Conservation (phyloP, 2,329 filamentous ascomycete species). For the Aspergillus sp. region DNA sequence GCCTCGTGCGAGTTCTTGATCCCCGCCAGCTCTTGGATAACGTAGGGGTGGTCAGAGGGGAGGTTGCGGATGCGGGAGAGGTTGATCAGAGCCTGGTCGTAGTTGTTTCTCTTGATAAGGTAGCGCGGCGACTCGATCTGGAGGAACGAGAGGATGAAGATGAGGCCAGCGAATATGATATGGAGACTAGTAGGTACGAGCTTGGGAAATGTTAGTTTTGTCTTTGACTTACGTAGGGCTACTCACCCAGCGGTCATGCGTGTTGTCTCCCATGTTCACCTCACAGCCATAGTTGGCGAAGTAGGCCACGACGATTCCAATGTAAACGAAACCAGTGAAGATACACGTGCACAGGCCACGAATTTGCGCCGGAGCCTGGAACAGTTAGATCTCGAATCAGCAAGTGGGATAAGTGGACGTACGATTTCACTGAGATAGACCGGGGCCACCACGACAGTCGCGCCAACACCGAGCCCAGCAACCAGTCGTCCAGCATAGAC, state of each 20-base stretch:
- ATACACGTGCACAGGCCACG: conserved; percentile 72
- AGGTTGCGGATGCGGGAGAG: conserved; percentile 61
- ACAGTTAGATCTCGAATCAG: neutral
- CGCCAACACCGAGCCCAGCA: conserved; percentile 44
- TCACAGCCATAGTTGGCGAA: conserved; percentile 69
- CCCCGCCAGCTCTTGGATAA: conserved; percentile 60
- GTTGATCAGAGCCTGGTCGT: conserved; percentile 46
- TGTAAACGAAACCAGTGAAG: conserved; percentile 70
- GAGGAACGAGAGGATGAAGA: conserved; percentile 68
- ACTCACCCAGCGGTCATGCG: conserved; percentile 51
- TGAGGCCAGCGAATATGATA: conserved; percentile 73
- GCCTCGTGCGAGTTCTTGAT: conserved; percentile 68
- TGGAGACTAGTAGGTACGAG: conserved; percentile 70
- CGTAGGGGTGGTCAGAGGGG: conserved; percentile 59
- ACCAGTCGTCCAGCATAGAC: conserved; percentile 47
- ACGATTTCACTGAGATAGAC: conserved; percentile 71
- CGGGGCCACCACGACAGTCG: conserved; percentile 52
- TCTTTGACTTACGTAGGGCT: neutral
- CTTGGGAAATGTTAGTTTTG: conserved; percentile 10
- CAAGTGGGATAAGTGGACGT: conserved; percentile 6
- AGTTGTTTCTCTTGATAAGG: conserved; percentile 63
- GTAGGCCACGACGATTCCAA: conserved; percentile 76
- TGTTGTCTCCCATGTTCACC: conserved; percentile 49
- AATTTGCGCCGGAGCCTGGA: conserved; percentile 59
- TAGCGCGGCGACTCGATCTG: conserved; percentile 70